phyloP scores from a whole-genome alignment of 1,284 basidiomycete genomes.

The Tremellales sp. region DNA sequence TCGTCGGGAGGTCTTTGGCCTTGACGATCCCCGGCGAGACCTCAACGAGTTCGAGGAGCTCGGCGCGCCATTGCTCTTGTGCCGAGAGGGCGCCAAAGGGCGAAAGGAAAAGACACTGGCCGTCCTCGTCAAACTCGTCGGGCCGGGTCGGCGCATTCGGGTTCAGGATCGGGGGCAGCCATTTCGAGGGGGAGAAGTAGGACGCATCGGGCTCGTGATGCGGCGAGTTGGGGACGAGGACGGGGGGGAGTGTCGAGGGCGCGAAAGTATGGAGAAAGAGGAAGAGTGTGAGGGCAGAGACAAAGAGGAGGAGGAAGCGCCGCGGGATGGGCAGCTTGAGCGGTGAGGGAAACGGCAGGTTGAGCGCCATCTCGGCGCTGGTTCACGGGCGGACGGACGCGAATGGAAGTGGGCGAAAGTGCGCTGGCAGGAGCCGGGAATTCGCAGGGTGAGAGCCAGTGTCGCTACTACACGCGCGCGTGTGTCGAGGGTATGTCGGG shows the following conservation, averaged over 20 bases:
- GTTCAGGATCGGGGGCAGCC: constrained; percentile 41
- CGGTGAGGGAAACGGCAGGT: constrained; percentile 28
- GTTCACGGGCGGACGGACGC: constrained; percentile 1
- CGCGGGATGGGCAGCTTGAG: constrained; percentile 33
- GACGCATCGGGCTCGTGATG: constrained; percentile 39
- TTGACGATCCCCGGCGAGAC: constrained; percentile 38
- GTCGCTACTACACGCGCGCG: too few relatives aligned
- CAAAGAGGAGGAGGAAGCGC: constrained; percentile 31
- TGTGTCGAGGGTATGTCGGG: not conserved
- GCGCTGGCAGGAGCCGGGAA: too few relatives aligned
- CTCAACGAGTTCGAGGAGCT: constrained; percentile 29
- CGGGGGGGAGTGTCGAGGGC: constrained; percentile 35
- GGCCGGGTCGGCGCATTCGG: constrained; percentile 29
- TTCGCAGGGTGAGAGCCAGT: too few relatives aligned
- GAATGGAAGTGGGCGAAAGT: too few relatives aligned
- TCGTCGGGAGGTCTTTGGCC: constrained; percentile 13
- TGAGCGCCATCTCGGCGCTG: constrained; percentile 17
- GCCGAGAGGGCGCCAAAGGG: constrained; percentile 42
- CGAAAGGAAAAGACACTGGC: constrained; percentile 46
- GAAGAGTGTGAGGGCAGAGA: constrained; percentile 26
- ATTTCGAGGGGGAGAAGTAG: constrained; percentile 38
- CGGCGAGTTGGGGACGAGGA: constrained; percentile 24
- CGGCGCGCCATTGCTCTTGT: constrained; percentile 37
- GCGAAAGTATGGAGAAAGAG: constrained; percentile 41
- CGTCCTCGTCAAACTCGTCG: constrained; percentile 44